These are phyloP conservation scores for Penicillium sp. DNA, from an alignment of 2,329 filamentous ascomycete genomes.

Conservation along the genomic window DNA sequence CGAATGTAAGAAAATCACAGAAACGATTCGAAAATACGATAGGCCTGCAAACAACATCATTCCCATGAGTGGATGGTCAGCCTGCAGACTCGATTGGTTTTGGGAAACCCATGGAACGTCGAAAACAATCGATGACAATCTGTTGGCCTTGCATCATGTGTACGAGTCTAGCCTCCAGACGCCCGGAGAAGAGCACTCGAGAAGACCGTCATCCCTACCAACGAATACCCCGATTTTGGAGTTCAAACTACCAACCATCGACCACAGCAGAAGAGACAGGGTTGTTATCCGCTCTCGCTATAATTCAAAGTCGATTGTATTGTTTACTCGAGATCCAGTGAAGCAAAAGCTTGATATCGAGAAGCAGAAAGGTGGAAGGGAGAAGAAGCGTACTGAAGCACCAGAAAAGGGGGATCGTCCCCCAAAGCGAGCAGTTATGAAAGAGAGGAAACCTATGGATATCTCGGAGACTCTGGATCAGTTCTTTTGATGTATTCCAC, in stretches of 20 bases:
- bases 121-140: not conserved
- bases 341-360: not conserved
- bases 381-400: not conserved
- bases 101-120: not conserved
- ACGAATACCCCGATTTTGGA: conserved; percentile 3
- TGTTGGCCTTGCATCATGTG: conserved; percentile 1
- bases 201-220: not conserved
- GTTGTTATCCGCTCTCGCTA: conserved; percentile 5
- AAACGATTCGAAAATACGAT: not conserved
- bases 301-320: conserved; percentile 1
- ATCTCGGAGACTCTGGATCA: conserved; percentile 1
- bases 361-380: not conserved
- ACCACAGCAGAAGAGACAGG: not conserved
- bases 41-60: not conserved
- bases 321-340: conserved; percentile 2
- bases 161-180: conserved; percentile 3
- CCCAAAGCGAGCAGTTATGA: conserved; percentile 6
- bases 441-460: conserved; percentile 1
- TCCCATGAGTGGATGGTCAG: conserved; percentile 5
- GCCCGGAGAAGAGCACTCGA: not conserved
- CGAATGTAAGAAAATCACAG: conserved; percentile 30
- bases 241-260: conserved; percentile 2
- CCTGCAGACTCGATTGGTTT: conserved; percentile 7
- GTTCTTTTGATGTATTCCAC: conserved; percentile 1
- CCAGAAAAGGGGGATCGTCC: not conserved